Percentiles rank a stretch among this genome's conserved stretches.
Conservation (phyloP, 768 basidiomycete genomes). For the Boletus edulis region DNA sequence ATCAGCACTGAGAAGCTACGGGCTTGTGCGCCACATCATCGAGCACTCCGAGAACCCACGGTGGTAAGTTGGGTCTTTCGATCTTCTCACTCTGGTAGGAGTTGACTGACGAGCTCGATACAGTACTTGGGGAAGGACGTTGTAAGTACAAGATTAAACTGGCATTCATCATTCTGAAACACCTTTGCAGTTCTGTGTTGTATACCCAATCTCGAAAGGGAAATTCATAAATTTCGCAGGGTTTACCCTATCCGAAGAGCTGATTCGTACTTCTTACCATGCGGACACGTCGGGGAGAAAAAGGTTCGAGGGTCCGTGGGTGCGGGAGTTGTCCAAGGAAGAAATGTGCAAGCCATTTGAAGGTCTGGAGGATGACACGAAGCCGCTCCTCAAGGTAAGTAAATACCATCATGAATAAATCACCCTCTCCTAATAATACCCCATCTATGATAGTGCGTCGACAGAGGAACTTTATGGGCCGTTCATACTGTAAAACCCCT, state of each 20-base stretch:
- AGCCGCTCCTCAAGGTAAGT: constrained; percentile 57
- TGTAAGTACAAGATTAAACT: constrained; percentile 27
- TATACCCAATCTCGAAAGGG: constrained; percentile 60
- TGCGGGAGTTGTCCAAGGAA: constrained; percentile 41
- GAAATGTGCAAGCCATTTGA: constrained; percentile 47
- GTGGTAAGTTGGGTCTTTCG: constrained; percentile 36
- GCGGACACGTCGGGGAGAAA: constrained; percentile 11
- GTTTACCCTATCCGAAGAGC: constrained; percentile 47
- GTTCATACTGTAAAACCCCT: constrained; percentile 57
- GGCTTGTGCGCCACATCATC: constrained; percentile 45
- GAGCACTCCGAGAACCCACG: constrained; percentile 43
- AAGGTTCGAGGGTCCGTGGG: constrained; percentile 41
- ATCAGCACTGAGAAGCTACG: constrained; percentile 50
- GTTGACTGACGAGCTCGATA: not conserved
- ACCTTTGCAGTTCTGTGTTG: constrained; percentile 50
- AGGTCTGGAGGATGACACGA: constrained; percentile 60
- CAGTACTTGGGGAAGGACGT: constrained; percentile 59
- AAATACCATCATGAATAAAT: not conserved
- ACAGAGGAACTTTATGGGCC: constrained; percentile 57
- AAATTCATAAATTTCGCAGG: constrained; percentile 62
- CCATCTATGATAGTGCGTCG: constrained; percentile 43
- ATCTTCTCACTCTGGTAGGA: not conserved
- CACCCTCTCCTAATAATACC: not conserved
- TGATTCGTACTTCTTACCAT: constrained; percentile 46
- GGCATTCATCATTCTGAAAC: not conserved